A percentile compares a stretch with the other conserved stretches of the same genome.
Evolutionary conservation across 352 stramenopile species (phyloP).

Genomic region (Phytophthora pinifolia): DNA sequence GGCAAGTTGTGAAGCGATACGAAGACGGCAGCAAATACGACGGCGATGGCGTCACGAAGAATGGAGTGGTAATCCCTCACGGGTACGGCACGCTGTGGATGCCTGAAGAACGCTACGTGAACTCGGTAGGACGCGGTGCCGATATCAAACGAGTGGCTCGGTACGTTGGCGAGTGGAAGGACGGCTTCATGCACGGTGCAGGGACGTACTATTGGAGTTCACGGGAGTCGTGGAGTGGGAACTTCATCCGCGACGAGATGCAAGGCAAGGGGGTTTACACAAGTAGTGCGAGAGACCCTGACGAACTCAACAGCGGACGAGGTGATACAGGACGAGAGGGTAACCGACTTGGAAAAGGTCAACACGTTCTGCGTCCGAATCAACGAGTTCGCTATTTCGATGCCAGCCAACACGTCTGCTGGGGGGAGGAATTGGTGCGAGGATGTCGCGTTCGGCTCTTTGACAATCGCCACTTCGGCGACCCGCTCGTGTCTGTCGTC

Average conservation of each 20-base stretch:
- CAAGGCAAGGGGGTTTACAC: constrained; percentile 63
- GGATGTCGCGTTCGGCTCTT: constrained; percentile 54
- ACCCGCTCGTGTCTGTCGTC: constrained; percentile 37
- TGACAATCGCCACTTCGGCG: constrained; percentile 40
- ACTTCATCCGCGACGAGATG: constrained; percentile 62
- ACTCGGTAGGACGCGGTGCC: constrained; percentile 13
- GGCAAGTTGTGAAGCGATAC: constrained; percentile 65
- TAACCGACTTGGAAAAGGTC: constrained; percentile 6
- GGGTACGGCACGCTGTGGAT: constrained; percentile 63
- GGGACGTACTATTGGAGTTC: constrained; percentile 64
- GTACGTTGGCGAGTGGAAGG: constrained; percentile 54
- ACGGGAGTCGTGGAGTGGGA: constrained; percentile 55
- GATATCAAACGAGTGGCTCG: constrained; percentile 50
- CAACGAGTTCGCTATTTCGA: constrained; percentile 55
- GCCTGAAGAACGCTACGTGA: constrained; percentile 33
- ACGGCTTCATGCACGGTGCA: constrained; percentile 60
- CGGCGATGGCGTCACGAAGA: constrained; percentile 45
- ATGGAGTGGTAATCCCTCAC: constrained; percentile 50
- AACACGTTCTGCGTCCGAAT: constrained; percentile 26
- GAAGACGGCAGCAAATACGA: constrained; percentile 73
- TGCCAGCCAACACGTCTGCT: constrained; percentile 63
- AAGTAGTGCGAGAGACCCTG: constrained; percentile 11
- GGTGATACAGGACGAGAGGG: constrained; percentile 19
- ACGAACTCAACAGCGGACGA: constrained; percentile 15
- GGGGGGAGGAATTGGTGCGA: constrained; percentile 57